A percentile compares a stretch with the other conserved stretches of the same genome.
Conservation (phyloP, 371 early-diverging fungal genomes). For the Entomophthora muscae region DNA sequence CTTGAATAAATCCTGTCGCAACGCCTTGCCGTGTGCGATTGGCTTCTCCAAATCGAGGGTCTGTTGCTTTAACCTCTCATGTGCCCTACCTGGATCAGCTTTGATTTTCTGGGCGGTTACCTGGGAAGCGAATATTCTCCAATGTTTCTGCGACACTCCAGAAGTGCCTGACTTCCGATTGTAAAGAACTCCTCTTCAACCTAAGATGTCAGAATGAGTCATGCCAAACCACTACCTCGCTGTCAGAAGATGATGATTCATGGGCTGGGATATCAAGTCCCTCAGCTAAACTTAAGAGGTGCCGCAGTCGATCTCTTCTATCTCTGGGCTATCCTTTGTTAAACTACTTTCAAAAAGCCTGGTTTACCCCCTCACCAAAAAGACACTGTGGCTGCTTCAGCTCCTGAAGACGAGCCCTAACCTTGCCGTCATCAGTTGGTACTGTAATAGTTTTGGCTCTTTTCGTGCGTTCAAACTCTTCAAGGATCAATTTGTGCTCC, state of each 20-base stretch:
- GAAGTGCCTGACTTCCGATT: conserved; percentile 46
- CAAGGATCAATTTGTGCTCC: conserved; percentile 51
- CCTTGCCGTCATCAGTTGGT: conserved; percentile 79
- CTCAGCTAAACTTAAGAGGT: conserved; percentile 38
- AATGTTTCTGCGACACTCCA: conserved; percentile 51
- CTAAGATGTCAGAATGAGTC: conserved; percentile 12
- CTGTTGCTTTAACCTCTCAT: conserved; percentile 44
- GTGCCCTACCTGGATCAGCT: conserved; percentile 31
- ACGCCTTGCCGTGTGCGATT: conserved; percentile 45
- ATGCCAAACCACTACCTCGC: conserved; percentile 11
- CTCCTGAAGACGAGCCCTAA: conserved; percentile 54
- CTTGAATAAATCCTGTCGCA: conserved; percentile 57
- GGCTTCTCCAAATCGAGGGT: conserved; percentile 46
- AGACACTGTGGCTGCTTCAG: conserved; percentile 71
- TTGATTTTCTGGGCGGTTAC: conserved; percentile 21
- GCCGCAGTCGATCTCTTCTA: conserved; percentile 66
- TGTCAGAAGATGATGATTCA: conserved; percentile 22
- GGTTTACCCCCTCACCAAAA: conserved; percentile 82
- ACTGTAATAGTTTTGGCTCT: conserved; percentile 65
- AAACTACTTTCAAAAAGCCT: not conserved
- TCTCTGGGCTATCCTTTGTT: conserved; percentile 59
- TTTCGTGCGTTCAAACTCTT: conserved; percentile 70
- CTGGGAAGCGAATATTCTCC: conserved; percentile 57
- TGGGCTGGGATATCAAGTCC: conserved; percentile 16
- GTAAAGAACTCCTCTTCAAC: conserved; percentile 76